These are phyloP conservation scores for Bipolaris oryzae DNA, from an alignment of 2,329 filamentous ascomycete genomes.

Conservation along the genomic window DNA sequence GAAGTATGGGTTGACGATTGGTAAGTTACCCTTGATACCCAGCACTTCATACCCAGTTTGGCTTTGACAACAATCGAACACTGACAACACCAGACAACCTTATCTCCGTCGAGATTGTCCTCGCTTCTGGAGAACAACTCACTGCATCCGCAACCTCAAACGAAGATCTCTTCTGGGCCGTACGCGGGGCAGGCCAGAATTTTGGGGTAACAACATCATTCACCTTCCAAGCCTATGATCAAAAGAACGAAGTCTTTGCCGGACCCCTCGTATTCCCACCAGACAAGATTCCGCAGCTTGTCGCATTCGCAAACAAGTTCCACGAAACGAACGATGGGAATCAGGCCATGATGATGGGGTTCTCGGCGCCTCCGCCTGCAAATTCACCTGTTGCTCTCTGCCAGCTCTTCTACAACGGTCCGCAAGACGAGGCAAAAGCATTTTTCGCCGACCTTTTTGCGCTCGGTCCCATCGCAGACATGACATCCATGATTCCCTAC, in stretches of 20 bases:
- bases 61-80: neutral
- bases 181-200: conserved; percentile 48
- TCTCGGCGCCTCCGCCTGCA: conserved; percentile 37
- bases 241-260: conserved; percentile 41
- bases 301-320: conserved; percentile 40
- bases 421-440: conserved; percentile 33
- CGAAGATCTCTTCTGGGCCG: conserved; percentile 48
- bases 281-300: conserved; percentile 33
- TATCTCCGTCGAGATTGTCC: conserved; percentile 39
- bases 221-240: conserved; percentile 43
- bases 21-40: conserved; percentile 35
- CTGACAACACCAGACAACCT: conserved; percentile 44
- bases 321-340: conserved; percentile 37
- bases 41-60: neutral
- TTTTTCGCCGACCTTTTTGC: conserved; percentile 39
- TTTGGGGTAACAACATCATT: conserved; percentile 53
- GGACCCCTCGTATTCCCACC: conserved; percentile 48
- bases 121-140: conserved; percentile 45
- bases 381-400: conserved; percentile 39
- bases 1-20: conserved; percentile 60
- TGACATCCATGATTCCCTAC: conserved; percentile 40
- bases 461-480: conserved; percentile 33
- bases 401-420: conserved; percentile 46
- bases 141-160: conserved; percentile 35
- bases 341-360: conserved; percentile 35